These are phyloP conservation scores for Sicyos baderoa DNA, from an alignment of 306 rosid species.

Conservation along the genomic window DNA sequence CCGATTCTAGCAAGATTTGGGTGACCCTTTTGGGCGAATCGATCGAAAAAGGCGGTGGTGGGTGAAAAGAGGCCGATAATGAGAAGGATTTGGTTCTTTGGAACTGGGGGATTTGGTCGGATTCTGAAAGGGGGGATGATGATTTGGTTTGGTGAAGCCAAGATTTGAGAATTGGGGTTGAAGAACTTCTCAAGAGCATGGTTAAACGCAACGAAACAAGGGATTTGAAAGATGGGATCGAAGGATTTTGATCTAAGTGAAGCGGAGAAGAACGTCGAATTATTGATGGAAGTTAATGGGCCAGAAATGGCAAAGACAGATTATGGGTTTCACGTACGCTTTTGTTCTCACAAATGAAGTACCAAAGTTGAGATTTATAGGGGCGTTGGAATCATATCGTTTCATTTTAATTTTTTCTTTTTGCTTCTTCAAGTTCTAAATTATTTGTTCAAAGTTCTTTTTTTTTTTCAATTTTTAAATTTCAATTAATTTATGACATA, in stretches of 20 bases:
- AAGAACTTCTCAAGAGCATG: slow-evolving; percentile 66
- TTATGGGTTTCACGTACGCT: background rate
- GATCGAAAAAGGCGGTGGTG: slow-evolving; percentile 1
- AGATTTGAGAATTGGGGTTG: slow-evolving; percentile 53
- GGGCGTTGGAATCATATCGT: background rate
- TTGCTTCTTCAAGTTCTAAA: no score
- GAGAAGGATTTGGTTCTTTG: slow-evolving; percentile 39
- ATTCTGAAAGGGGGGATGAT: slow-evolving; percentile 34
- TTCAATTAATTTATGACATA: no score
- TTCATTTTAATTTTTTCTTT: background rate
- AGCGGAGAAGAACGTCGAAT: background rate
- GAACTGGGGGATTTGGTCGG: slow-evolving; percentile 34
- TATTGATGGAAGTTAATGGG: background rate
- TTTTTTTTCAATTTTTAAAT: no score
- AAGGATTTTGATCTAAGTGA: background rate
- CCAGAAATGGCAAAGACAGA: background rate
- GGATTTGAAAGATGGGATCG: background rate
- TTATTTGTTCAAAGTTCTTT: no score
- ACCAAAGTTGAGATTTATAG: background rate
- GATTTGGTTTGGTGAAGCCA: slow-evolving; percentile 33
- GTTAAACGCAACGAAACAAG: slow-evolving; percentile 6
- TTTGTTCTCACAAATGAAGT: background rate
- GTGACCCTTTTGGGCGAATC: slow-evolving; percentile 22
- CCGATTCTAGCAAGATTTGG: slow-evolving; percentile 26
- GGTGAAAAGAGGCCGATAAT: slow-evolving; percentile 12